A percentile compares a stretch with the other conserved stretches of the same genome.
Conservation (phyloP, 495 filamentous ascomycete species). For the Penicillium ucsense region DNA sequence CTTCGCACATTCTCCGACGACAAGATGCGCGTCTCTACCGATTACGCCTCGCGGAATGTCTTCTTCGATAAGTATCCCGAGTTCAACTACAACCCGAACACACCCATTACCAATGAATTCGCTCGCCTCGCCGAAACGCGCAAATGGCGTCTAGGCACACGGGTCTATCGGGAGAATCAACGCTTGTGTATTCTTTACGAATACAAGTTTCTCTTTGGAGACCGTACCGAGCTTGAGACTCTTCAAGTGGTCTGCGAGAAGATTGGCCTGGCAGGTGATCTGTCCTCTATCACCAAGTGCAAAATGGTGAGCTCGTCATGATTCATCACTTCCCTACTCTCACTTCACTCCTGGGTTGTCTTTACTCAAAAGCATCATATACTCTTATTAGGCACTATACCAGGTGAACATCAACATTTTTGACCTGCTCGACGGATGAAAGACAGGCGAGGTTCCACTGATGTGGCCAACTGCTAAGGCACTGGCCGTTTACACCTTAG, state of each 20-base stretch:
- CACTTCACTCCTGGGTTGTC: too few relatives aligned
- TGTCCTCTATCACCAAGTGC: constrained; percentile 29
- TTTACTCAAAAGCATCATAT: neutral
- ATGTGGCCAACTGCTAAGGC: constrained; percentile 19
- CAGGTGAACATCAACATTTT: constrained; percentile 41
- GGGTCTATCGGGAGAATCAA: constrained; percentile 12
- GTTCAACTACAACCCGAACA: neutral
- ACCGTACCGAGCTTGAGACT: constrained; percentile 6
- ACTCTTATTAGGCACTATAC: constrained; percentile 12
- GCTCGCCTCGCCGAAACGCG: constrained; percentile 4
- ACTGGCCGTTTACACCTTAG: constrained; percentile 33
- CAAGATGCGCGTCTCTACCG: too few relatives aligned
- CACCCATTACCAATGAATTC: constrained; percentile 15
- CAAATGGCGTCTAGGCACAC: constrained; percentile 14
- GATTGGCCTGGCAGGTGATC: constrained; percentile 13
- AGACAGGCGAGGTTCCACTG: constrained; percentile 12
- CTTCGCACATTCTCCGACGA: neutral
- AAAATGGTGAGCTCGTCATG: constrained; percentile 21
- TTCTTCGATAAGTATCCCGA: neutral
- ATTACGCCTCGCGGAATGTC: too few relatives aligned
- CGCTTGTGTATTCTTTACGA: constrained; percentile 12
- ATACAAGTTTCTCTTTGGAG: constrained; percentile 14
- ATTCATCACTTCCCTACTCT: too few relatives aligned
- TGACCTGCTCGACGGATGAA: constrained; percentile 39
- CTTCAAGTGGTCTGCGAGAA: constrained; percentile 26